Base-by-base conservation (phyloP, 257 asterid genomes). In the Plantago major region DNA sequence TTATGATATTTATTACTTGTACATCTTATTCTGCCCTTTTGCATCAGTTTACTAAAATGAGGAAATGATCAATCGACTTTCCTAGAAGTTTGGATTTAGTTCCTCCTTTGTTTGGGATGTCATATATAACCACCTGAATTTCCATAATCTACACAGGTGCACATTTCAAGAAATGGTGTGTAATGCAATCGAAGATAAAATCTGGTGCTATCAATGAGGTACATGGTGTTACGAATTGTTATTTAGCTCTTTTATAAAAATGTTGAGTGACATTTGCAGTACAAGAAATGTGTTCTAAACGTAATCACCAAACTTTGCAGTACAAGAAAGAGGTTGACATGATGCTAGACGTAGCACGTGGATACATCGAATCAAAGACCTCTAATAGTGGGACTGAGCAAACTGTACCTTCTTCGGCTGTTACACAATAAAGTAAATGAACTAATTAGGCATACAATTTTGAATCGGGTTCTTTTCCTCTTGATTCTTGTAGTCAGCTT, bases 131-230 rank as follows among this genome's bases (percentile, higher is more conserved):
- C 33, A 2, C 30, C 48, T 52, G 28, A 61, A 52, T 58, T 58
- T 59, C 17, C 30, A 64, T 62, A 7, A 54, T 70, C 51, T 16
- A 43, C 42, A 28, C 82, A 88, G 99, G 99, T 77, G 97, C 91
- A 43, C 97, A 87, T 78, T 93, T 89, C 76, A 93, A 93, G 81
- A 93, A 89, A 76, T 93, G 99, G 99, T 89, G 99, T 38, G 76
- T 93, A 74, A 93, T 93, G 99, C 97, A 93, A 63, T 89, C 96
- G 49, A 93, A 93, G 80, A 93, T 93, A 61, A 89, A 69, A 73
- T 74, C 97, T 1, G 87, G 99, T 26, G 97, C 99, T 26, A 76
- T 85, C 64, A 84, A 75, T 22, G 99, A 93, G 97, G 99, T 86
- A 70, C 0, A 65, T 62, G 57, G 33, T 50, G 3, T 28, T 50